These are phyloP conservation scores for cucumber (Cucumis sativus) DNA, from an alignment of 306 rosid species.

Conservation along the genomic window Cucumber_9930_V3 NC_026658.2:15624001-15624500, in stretches of 20 bases:
- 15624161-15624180: not conserved
- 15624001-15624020: not conserved
- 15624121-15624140: not conserved
- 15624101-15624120: not conserved
- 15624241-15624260: constrained; percentile 36
- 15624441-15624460: constrained; percentile 40
- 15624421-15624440: constrained; percentile 51
- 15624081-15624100: not conserved
- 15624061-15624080: not conserved
- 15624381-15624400: constrained; percentile 60
- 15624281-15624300: constrained; percentile 87
- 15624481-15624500: not conserved
- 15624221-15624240: not conserved
- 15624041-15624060: not conserved
- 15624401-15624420: constrained; percentile 56
- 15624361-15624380: constrained; percentile 86
- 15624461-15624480: constrained; percentile 33
- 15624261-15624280: constrained; percentile 59
- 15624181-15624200: not conserved
- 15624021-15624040: not conserved
- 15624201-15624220: not conserved
- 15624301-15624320: constrained; percentile 96
- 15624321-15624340: constrained; percentile 98
- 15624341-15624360: constrained; percentile 94
- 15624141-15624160: not conserved